These are phyloP conservation scores for Phtheirospermum japonicum DNA, from an alignment of 257 asterid genomes.

Conservation along the genomic window DNA sequence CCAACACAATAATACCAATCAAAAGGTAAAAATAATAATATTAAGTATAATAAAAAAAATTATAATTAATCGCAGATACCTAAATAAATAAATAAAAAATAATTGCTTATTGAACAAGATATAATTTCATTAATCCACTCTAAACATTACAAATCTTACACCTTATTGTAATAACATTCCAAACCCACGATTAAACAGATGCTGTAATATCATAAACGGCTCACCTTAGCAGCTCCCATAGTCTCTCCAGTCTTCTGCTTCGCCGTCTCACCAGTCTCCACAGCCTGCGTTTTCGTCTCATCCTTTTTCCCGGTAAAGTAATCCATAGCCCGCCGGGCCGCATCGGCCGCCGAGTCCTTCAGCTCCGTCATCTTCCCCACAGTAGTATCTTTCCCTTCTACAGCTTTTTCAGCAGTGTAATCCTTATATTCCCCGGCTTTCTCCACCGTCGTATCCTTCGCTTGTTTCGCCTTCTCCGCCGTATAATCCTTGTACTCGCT, in stretches of 20 bases:
- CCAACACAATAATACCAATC: not conserved
- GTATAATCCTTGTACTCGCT: conserved; percentile 18
- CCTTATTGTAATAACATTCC: no score
- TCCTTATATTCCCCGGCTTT: conserved; percentile 39
- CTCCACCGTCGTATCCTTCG: conserved; percentile 27
- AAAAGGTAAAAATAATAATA: not conserved
- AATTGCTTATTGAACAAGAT: no score
- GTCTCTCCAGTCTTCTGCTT: conserved; percentile 36
- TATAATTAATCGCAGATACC: not conserved
- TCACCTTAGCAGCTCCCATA: conserved; percentile 53
- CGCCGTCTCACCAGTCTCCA: not conserved
- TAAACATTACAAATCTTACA: no score
- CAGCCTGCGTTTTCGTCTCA: conserved; percentile 26
- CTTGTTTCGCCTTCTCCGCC: conserved; percentile 15
- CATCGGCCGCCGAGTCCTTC: conserved; percentile 57
- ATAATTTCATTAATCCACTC: no score
- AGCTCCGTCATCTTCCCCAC: conserved; percentile 51
- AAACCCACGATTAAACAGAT: no score
- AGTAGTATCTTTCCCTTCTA: conserved; percentile 51
- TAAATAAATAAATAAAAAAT: no score
- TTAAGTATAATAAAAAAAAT: not conserved
- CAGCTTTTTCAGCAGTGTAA: conserved; percentile 43
- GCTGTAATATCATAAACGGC: conserved; percentile 33
- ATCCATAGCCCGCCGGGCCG: conserved; percentile 55
- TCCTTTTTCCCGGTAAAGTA: conserved; percentile 69